A percentile compares a stretch with the other conserved stretches of the same genome.
These are phyloP conservation scores for Arachnopeziza araneosa DNA, from an alignment of 2,329 filamentous ascomycete species.

Conservation along the genomic window DNA sequence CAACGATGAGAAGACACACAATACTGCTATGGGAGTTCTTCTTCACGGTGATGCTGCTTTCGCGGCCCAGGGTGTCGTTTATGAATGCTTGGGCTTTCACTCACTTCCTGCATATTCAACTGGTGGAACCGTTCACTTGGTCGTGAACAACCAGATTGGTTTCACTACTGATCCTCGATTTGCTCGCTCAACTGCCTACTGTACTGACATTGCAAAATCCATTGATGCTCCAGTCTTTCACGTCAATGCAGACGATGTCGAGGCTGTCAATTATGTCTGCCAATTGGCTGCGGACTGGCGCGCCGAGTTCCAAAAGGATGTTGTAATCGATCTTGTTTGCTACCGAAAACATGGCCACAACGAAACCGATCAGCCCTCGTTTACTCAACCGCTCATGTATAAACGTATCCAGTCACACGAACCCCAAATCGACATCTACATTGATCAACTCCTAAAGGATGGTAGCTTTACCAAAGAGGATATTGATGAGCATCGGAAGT, in stretches of 20 bases:
- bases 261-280: constrained; percentile 97
- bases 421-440: constrained; percentile 83
- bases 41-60: constrained; percentile 97
- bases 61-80: constrained; percentile 93
- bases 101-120: constrained; percentile 94
- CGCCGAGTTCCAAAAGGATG: constrained; percentile 96
- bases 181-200: constrained; percentile 95
- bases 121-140: constrained; percentile 91
- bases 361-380: constrained; percentile 97
- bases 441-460: constrained; percentile 83
- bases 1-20: constrained; percentile 85
- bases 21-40: constrained; percentile 89
- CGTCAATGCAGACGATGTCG: constrained; percentile 97
- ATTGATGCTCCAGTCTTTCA: constrained; percentile 99
- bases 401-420: constrained; percentile 87
- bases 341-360: constrained; percentile 99
- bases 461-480: constrained; percentile 97
- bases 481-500: constrained; percentile 97
- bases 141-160: constrained; percentile 99
- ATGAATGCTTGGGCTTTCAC: constrained; percentile 98
- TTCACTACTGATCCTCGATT: constrained; percentile 99
- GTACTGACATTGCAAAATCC: constrained; percentile 97
- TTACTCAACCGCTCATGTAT: constrained; percentile 99
- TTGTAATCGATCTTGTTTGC: constrained; percentile 96
- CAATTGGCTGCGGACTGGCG: constrained; percentile 97